A percentile compares a stretch with the other conserved stretches of the same genome.
Conservation (phyloP, 1,139 yeast species). For the Geotrichum carabidarum region DNA sequence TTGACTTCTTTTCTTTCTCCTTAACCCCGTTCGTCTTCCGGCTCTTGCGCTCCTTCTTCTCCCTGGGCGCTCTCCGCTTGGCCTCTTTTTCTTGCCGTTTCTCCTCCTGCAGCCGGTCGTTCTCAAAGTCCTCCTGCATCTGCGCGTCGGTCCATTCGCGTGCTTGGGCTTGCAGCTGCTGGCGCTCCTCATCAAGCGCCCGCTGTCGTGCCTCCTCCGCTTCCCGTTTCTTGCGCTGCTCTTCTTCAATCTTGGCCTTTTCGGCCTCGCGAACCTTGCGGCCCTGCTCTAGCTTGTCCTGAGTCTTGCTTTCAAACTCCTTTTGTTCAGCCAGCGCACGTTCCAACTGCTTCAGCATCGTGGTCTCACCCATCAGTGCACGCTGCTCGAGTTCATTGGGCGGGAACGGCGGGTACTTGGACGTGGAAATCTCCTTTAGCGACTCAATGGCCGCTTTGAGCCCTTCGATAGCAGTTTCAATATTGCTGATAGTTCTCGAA, state of each 20-base stretch:
- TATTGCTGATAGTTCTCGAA: slow-evolving; percentile 58
- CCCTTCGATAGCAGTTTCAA: slow-evolving; percentile 53
- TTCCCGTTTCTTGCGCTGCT: slow-evolving; percentile 29
- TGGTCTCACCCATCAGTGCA: slow-evolving; percentile 75
- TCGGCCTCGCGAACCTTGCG: slow-evolving; percentile 60
- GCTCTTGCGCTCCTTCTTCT: slow-evolving; percentile 14
- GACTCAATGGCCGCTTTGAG: slow-evolving; percentile 59
- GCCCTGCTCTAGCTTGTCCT: slow-evolving; percentile 67
- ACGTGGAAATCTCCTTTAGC: slow-evolving; percentile 58
- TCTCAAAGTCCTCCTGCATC: slow-evolving; percentile 28
- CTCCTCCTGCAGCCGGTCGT: slow-evolving; percentile 26
- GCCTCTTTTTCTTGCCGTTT: slow-evolving; percentile 19
- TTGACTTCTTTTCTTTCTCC: slow-evolving; percentile 1
- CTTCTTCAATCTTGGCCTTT: slow-evolving; percentile 42
- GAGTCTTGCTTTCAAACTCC: slow-evolving; percentile 55
- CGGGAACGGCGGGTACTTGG: slow-evolving; percentile 65
- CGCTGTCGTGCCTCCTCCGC: slow-evolving; percentile 44
- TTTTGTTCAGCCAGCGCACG: slow-evolving; percentile 68
- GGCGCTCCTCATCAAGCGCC: slow-evolving; percentile 60
- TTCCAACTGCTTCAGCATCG: slow-evolving; percentile 66
- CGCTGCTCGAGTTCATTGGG: slow-evolving; percentile 75
- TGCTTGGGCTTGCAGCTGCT: slow-evolving; percentile 73
- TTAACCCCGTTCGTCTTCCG: slow-evolving; percentile 19
- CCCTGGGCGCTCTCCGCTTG: slow-evolving; percentile 20
- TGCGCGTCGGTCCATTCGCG: slow-evolving; percentile 63